Percentiles rank a stretch among this genome's conserved stretches.
Conservation (phyloP, 2,329 filamentous ascomycete species). For the Nemania serpens region DNA sequence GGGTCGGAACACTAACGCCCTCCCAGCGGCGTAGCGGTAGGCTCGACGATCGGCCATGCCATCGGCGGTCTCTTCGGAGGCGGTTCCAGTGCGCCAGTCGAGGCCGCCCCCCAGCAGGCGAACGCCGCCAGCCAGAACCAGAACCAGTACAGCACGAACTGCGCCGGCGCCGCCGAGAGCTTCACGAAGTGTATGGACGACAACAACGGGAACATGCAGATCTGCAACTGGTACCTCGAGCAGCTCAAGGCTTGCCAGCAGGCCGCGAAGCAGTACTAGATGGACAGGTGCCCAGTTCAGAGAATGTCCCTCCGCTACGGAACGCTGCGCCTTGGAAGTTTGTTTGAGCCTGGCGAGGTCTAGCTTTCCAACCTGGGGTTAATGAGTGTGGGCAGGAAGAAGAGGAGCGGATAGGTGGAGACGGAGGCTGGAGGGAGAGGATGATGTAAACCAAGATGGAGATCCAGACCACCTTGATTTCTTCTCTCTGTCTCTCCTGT, state of each 20-base stretch:
- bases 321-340: too few relatives aligned
- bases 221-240: constrained; percentile 98
- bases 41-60: constrained; percentile 92
- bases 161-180: constrained; percentile 76
- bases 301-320: too few relatives aligned
- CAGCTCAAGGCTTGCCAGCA: constrained; percentile 91
- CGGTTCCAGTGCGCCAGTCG: constrained; percentile 65
- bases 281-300: too few relatives aligned
- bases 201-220: constrained; percentile 89
- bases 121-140: constrained; percentile 53
- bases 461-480: neutral
- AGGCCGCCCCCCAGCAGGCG: constrained; percentile 54
- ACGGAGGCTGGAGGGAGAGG: neutral
- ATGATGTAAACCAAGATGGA: neutral
- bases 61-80: constrained; percentile 88
- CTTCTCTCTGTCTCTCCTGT: neutral
- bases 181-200: constrained; percentile 98
- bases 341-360: too few relatives aligned
- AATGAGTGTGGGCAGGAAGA: neutral
- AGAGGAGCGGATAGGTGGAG: neutral
- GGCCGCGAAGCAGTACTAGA: constrained; percentile 72
- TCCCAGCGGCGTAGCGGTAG: constrained; percentile 89
- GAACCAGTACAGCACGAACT: constrained; percentile 67
- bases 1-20: constrained; percentile 32
- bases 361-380: neutral